These are phyloP conservation scores for Penicillium paneum DNA, from an alignment of 2,329 filamentous ascomycete genomes.

Conservation along the genomic window DNA sequence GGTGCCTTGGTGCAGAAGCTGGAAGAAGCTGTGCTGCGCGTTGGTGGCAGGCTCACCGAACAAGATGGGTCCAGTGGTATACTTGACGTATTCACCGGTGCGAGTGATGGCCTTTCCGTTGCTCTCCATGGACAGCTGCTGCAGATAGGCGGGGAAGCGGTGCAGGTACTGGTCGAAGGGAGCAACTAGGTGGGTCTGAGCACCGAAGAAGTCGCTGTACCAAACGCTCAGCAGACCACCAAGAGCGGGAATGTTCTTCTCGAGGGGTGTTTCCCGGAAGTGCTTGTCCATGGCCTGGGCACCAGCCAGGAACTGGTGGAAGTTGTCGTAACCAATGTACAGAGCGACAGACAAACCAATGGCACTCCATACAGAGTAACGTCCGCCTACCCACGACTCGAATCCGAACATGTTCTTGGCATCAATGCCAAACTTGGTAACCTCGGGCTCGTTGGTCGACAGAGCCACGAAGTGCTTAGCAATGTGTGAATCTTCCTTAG, in stretches of 20 bases:
- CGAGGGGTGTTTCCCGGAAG: constrained; percentile 85
- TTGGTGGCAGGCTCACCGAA: constrained; percentile 99
- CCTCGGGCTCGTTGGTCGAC: constrained; percentile 91
- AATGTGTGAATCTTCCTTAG: constrained; percentile 70
- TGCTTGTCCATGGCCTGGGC: constrained; percentile 98
- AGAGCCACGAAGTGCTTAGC: constrained; percentile 99
- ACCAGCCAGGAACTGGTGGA: constrained; percentile 90
- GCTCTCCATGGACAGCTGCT: constrained; percentile 99
- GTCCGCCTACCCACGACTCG: constrained; percentile 95
- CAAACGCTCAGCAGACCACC: constrained; percentile 93
- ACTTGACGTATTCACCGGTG: constrained; percentile 83
- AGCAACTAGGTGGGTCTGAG: constrained; percentile 94
- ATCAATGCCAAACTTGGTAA: constrained; percentile 98
- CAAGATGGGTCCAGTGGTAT: constrained; percentile 92
- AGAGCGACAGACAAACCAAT: constrained; percentile 92
- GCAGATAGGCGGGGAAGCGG: constrained; percentile 97
- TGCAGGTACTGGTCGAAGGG: constrained; percentile 99
- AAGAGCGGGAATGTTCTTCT: constrained; percentile 91
- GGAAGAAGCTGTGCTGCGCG: constrained; percentile 99
- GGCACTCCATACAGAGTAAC: constrained; percentile 98
- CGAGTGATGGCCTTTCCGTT: constrained; percentile 97
- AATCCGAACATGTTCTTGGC: constrained; percentile 99
- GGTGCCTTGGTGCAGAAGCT: constrained; percentile 97
- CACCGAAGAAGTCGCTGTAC: constrained; percentile 99
- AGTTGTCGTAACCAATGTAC: constrained; percentile 97